Conservation (phyloP, 164 flowering plant genomes). For the Chloranthus sessilifolius region DNA sequence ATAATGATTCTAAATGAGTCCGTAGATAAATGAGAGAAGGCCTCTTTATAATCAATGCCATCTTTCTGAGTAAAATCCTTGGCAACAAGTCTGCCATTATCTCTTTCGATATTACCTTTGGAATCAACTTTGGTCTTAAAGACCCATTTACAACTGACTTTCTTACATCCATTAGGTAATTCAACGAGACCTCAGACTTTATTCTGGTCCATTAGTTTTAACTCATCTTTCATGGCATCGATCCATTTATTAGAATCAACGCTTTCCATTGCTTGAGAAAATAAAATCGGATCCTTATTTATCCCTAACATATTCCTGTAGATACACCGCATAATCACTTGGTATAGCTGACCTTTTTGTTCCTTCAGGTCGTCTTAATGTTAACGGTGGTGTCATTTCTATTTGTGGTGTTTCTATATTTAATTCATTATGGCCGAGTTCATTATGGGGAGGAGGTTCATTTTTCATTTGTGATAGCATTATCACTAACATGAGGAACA, state of each 20-base stretch:
- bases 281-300: not conserved
- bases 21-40: not conserved
- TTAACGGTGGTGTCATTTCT: too few species aligned
- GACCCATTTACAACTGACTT: not conserved
- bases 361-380: too few species aligned
- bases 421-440: too few species aligned
- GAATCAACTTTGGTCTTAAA: slow-evolving; percentile 4
- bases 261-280: slow-evolving; percentile 2
- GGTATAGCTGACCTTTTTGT: too few species aligned
- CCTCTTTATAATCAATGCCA: not conserved
- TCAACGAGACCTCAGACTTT: not conserved
- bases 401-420: too few species aligned
- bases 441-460: not conserved
- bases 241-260: not conserved
- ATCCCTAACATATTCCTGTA: not conserved
- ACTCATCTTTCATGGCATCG: slow-evolving; percentile 2
- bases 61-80: not conserved
- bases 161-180: not conserved
- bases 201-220: not conserved
- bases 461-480: not conserved
- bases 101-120: not conserved
- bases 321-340: too few species aligned
- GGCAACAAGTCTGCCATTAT: slow-evolving; percentile 1
- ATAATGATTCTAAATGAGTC: slow-evolving; percentile 4
- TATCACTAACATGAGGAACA: too few species aligned